Evolutionary conservation across 176 grass and related monocot genomes (phyloP), one percentile per base, ranked within the genome.

Genomic region (Alopecurus myosuroides): DNA sequence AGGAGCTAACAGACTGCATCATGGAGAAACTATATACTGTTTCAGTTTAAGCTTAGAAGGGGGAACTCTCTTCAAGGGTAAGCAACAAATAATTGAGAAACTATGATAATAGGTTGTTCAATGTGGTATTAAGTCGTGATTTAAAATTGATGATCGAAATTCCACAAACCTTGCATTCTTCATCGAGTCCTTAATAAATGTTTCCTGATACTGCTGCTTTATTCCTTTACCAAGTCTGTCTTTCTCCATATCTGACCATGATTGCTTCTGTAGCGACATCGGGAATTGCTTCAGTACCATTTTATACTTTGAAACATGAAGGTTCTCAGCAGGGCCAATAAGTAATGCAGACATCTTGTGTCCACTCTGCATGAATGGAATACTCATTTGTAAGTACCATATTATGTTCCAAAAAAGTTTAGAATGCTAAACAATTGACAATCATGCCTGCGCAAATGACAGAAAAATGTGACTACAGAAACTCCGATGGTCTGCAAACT

Each of bases 161-260:
- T 70, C 5, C 22, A 71, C 37, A 57, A 74, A 98, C 96, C 93
- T 92, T 83, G 72, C 84, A 58, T 86, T 86, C 85, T 95, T 95
- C 83, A 98, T 88, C 0, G 93, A 91, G 48, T 88, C 84, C 34
- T 90, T 72, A 88, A 98, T 87, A 50, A 98, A 75, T 83, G 88
- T 66, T 80, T 98, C 96, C 88, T 98, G 93, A 70, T 93, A 98
- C 58, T 98, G 96, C 84, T 98, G 96, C 57, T 95, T 95, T 83
- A 98, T 92, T 89, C 96, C 96, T 88, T 91, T 94, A 60, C 55
- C 76, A 78, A 98, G 93, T 82, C 88, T 92, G 5, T 98, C 88
- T 77, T 87, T 98, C 63, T 98, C 96, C 4, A 26, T 69, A 77
- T 88, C 90, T 64, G 89, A 92, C 96, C 96, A 98, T 78, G 69